These are phyloP conservation scores for Vicia sativa DNA, from an alignment of 306 rosid genomes.

Conservation along the genomic window DNA sequence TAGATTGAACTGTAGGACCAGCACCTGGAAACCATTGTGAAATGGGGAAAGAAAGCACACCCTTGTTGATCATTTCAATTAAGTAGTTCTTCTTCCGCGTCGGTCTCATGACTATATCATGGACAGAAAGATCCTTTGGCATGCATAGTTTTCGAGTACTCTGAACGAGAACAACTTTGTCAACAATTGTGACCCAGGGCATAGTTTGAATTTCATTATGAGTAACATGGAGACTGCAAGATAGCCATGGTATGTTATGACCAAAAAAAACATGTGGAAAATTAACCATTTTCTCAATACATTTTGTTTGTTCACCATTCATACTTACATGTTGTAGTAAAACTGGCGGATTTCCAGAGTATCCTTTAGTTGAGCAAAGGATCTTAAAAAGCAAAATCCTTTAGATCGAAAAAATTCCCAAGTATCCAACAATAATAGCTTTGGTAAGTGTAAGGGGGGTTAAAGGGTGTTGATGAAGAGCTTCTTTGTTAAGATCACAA, in stretches of 20 bases:
- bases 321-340: conserved; percentile 68
- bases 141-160: conserved; percentile 75
- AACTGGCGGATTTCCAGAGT: conserved; percentile 75
- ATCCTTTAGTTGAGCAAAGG: conserved; percentile 80
- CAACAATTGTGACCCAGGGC: conserved; percentile 91
- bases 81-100: conserved; percentile 98
- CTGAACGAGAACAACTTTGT: conserved; percentile 79
- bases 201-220: conserved; percentile 90
- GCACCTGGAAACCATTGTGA: conserved; percentile 88
- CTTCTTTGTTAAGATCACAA: conserved; percentile 92
- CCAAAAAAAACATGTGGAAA: conserved; percentile 6
- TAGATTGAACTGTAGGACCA: conserved; percentile 69
- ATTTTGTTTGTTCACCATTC: conserved; percentile 14
- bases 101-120: conserved; percentile 86
- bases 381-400: conserved; percentile 91
- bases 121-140: conserved; percentile 87
- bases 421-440: conserved; percentile 82
- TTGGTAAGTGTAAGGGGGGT: conserved; percentile 73
- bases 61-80: conserved; percentile 94
- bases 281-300: conserved; percentile 17
- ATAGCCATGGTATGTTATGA: conserved; percentile 30
- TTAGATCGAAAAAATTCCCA: conserved; percentile 82
- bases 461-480: conserved; percentile 79
- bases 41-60: conserved; percentile 90
- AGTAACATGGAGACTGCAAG: conserved; percentile 78